Percentiles rank a stretch among this genome's conserved stretches.
Evolutionary conservation across 31 red algal genomes (phyloP).

Genomic region (Asparagopsis taxiformis): DNA sequence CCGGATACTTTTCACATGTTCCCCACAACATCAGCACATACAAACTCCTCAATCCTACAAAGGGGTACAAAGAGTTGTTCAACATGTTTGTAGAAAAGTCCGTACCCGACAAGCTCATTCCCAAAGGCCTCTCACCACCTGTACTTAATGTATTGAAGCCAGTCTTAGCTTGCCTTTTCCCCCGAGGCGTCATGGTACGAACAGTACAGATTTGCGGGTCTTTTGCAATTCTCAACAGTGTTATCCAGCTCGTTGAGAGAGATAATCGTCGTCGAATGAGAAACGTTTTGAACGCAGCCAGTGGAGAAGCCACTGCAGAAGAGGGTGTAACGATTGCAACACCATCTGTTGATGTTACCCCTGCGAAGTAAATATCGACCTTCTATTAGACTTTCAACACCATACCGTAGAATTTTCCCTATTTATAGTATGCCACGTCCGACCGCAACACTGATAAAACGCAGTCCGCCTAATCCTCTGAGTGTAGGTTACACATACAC

Average conservation of each 20-base stretch:
- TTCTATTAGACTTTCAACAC: neutral
- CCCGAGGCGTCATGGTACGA: constrained; percentile 56
- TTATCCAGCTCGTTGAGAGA: constrained; percentile 32
- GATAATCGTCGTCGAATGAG: constrained; percentile 32
- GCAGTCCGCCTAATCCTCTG: too few species aligned
- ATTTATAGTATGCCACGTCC: too few species aligned
- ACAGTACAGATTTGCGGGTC: constrained; percentile 78
- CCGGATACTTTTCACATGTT: constrained; percentile 75
- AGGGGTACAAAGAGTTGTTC: constrained; percentile 56
- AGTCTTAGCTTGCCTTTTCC: constrained; percentile 47
- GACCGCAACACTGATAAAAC: too few species aligned
- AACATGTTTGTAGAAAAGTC: constrained; percentile 59
- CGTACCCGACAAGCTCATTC: constrained; percentile 37
- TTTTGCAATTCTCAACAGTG: constrained; percentile 75
- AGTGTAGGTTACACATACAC: too few species aligned
- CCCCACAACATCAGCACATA: constrained; percentile 82
- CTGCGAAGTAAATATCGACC: neutral
- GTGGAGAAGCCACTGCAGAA: neutral
- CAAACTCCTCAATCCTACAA: constrained; percentile 50
- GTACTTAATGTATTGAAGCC: neutral
- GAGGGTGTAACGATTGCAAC: neutral
- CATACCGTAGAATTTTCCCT: neutral
- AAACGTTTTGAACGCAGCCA: constrained; percentile 15
- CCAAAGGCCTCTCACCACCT: neutral
- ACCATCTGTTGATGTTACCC: constrained; percentile 1